Conservation (phyloP, 2,329 filamentous ascomycete species). For the Metarhizium sp. region DNA sequence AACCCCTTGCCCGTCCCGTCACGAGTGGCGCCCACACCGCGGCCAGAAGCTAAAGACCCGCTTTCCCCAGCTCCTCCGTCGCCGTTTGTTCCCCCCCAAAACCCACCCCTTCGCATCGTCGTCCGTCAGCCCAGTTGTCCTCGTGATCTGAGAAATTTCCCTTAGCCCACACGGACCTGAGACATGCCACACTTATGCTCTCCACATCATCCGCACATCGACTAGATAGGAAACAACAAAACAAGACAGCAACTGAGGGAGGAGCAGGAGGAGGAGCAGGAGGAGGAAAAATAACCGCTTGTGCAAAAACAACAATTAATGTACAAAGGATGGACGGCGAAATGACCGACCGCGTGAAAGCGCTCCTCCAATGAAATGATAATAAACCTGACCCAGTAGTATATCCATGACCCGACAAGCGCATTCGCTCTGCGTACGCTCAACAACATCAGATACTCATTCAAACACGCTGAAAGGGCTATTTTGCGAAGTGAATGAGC, state of each 20-base stretch:
- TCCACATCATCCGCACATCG: background rate
- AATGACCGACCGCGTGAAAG: too few species aligned
- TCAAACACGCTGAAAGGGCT: background rate
- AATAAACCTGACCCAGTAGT: background rate
- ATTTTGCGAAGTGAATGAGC: background rate
- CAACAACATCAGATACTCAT: background rate
- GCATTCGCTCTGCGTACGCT: background rate
- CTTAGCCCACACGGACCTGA: background rate
- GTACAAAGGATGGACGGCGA: too few species aligned
- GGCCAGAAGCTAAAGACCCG: background rate
- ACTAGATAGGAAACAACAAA: background rate
- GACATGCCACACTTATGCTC: background rate
- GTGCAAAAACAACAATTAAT: too few species aligned
- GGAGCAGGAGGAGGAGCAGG: too few species aligned
- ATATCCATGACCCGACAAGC: background rate
- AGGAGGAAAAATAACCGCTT: too few species aligned
- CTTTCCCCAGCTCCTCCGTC: background rate
- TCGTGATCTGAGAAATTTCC: conserved; percentile 1
- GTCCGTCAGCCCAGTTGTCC: background rate
- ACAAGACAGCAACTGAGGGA: background rate
- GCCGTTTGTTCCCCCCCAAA: background rate
- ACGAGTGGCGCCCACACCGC: too few species aligned
- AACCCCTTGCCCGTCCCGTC: too few species aligned
- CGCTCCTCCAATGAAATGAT: background rate
- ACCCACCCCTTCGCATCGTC: background rate